Base-by-base conservation (phyloP, 495 filamentous ascomycete genomes). In the Podospora bellae-mahoneyi region DNA sequence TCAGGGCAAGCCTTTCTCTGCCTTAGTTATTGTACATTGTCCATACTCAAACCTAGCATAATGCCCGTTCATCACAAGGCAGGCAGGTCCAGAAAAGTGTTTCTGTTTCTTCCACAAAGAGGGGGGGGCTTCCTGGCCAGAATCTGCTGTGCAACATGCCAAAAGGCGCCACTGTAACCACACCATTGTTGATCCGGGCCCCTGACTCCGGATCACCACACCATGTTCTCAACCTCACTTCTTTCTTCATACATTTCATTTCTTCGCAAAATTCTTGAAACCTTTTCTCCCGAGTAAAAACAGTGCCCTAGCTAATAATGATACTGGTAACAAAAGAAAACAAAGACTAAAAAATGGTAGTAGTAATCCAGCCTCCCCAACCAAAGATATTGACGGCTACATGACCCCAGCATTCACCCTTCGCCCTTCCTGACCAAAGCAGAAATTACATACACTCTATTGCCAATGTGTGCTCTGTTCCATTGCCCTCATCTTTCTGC, bases 371-470 rank as follows among this genome's bases (percentile, higher is more conserved):
- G 9, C 39, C 10, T 0, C 39, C 13, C 39, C 39, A 0, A 32
- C 30, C 30, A 32, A 4, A 32, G 30, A 13, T 48, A 48, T 48
- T 13, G 7, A 48, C 7, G 9, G 39, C 15, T 48, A 5, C 39
- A 2, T 48, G 39, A 10, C 1, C 39, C 9, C 39, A 48, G 10
- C 34, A 39, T 10, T 39, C 34, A 39, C 5, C 34, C 34, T 10
- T 10, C 34, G 9, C 54, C 55, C 16, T 58, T 20, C n/a, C 4
- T 58, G 3, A 7, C 13, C 6, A 4, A 58, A 58, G 23, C n/a
- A 26, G 1, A 61, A 61, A 63, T 63, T 63, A 63, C 15, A n/a
- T 63, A 63, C 61, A 63, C 4, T 63, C 61, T 63, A 63, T 5
- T 7, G 27, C 16, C 5, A 28, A 15, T n/a, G 7, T 62, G 60